Evolutionary conservation across 768 basidiomycete species (phyloP), one percentile per base, ranked within the genome.

Genomic region (Chalciporus sphaerocephalus): DNA sequence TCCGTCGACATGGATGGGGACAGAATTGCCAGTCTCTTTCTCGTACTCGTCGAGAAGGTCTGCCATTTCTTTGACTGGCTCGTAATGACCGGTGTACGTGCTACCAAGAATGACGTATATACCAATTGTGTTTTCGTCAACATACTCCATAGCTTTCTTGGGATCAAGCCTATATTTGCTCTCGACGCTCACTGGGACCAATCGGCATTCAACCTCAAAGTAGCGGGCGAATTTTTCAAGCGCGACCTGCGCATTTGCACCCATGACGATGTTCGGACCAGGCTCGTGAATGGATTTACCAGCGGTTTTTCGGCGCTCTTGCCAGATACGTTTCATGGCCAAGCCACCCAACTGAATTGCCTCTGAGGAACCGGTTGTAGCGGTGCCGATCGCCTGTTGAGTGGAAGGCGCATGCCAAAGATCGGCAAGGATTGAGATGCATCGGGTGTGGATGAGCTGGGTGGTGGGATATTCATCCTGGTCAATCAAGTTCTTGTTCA

Each of bases 11-110:
- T 74, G 74, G 49, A 76, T 72, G 17, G 76, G 72, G 24, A 75
- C 69, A 38, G 61, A 63, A 49, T 47, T 60, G n/a, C 74, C 75
- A 0, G 71, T 75, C 49, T 65, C 55, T 16, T 39, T 60, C 61
- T 83, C 74, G 56, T 79, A 83, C 47, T 67, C 73, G 69, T 75
- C 73, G 63, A 92, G 70, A 9, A 88, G 73, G 33, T 83, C 81
- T 1, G 85, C 72, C 81, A 96, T 88, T 61, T 85, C 87, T 61
- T 87, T 78, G 24, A 96, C 92, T 11, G 85, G 81, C 56, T 95
- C 93, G 56, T 74, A 80, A 53, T 71, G 72, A n/a, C 74, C 78
- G 6, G 78, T 79, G 52, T 73, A 75, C 20, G 74, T 77, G 74
- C 84, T 72, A 24, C 72, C 75, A 20, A 80, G 69, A 47, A 78